A percentile compares a stretch with the other conserved stretches of the same genome.
Conservation (phyloP, 2,329 filamentous ascomycete species). For the Keithomyces neogunnii region DNA sequence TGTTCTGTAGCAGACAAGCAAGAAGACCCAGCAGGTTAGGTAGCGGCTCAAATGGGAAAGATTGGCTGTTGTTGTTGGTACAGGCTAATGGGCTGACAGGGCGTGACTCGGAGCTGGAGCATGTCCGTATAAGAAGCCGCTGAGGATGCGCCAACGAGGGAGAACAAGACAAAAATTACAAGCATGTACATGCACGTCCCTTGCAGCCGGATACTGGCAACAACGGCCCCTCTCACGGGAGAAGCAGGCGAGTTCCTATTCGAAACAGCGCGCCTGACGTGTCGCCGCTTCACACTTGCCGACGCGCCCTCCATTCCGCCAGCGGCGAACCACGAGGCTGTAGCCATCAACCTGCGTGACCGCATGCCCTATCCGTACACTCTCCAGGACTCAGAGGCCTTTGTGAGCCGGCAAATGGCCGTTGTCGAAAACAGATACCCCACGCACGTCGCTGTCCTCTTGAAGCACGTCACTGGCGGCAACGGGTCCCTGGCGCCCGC, state of each 20-base stretch:
- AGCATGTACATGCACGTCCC: too few relatives aligned
- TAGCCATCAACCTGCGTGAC: constrained; percentile 32
- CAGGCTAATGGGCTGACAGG: too few relatives aligned
- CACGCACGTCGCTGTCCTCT: constrained; percentile 26
- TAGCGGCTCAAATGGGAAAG: too few relatives aligned
- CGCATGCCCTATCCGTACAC: constrained; percentile 39
- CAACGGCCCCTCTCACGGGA: constrained; percentile 13
- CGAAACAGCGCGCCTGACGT: constrained; percentile 24
- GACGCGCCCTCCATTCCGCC: constrained; percentile 28
- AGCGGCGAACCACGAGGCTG: constrained; percentile 28
- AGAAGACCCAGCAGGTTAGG: too few relatives aligned
- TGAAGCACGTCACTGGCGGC: constrained; percentile 17
- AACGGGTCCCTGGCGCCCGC: constrained; percentile 17
- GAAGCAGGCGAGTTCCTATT: constrained; percentile 21
- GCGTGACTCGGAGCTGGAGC: too few relatives aligned
- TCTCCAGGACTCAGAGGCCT: constrained; percentile 27
- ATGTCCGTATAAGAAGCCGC: too few relatives aligned
- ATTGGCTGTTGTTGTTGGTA: too few relatives aligned
- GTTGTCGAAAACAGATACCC: constrained; percentile 14
- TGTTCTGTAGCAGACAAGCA: not conserved
- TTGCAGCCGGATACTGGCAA: not conserved
- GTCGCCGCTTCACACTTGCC: constrained; percentile 29
- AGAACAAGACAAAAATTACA: too few relatives aligned
- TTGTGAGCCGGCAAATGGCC: constrained; percentile 18
- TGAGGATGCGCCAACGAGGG: too few relatives aligned